These are phyloP conservation scores for Wickerhamomyces chaumierensis DNA, from an alignment of 805 yeast species.

Conservation along the genomic window DNA sequence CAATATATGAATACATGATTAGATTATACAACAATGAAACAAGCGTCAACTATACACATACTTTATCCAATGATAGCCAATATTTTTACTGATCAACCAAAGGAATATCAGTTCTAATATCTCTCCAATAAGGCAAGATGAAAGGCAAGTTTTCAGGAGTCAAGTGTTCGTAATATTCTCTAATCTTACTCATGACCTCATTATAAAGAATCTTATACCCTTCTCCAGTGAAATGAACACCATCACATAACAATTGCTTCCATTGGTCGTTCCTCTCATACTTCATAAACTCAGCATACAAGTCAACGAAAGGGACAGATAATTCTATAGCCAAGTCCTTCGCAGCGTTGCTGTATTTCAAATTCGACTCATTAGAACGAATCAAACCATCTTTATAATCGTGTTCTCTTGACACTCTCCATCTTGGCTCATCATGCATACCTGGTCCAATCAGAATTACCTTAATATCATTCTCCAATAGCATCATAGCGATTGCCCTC, in stretches of 20 bases:
- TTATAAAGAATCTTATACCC: conserved; percentile 41
- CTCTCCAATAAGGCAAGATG: conserved; percentile 31
- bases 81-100: no score
- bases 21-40: no score
- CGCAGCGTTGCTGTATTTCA: conserved; percentile 42
- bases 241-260: conserved; percentile 35
- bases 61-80: no score
- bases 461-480: conserved; percentile 31
- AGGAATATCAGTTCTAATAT: conserved; percentile 15
- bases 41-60: no score
- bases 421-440: conserved; percentile 33
- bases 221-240: conserved; percentile 47
- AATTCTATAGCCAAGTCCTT: no score
- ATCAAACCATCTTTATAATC: conserved; percentile 27
- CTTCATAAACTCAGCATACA: no score
- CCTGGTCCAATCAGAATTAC: conserved; percentile 57
- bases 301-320: no score
- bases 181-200: conserved; percentile 29
- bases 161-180: conserved; percentile 34
- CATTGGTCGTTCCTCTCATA: no score
- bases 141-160: conserved; percentile 27
- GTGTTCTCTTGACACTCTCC: conserved; percentile 24
- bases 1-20: no score
- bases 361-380: conserved; percentile 35
- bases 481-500: conserved; percentile 27